Conservation (phyloP, 2,329 filamentous ascomycete species). For the Tolypocladium nubicola region DNA sequence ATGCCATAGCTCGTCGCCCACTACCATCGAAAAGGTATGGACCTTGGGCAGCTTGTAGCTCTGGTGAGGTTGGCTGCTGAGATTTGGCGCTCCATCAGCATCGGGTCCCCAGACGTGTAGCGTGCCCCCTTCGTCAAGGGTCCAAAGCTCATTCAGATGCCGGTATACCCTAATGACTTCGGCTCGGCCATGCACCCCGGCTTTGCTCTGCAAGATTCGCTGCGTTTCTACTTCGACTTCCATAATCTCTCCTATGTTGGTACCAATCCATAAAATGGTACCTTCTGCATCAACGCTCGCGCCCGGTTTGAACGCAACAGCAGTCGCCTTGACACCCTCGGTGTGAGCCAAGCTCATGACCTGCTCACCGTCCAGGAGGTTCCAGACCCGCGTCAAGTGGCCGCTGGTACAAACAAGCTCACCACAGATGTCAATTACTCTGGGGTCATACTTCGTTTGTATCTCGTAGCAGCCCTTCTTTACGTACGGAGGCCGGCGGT, state of each 20-base stretch:
- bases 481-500: conserved; percentile 69
- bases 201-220: conserved; percentile 56
- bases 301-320: conserved; percentile 78
- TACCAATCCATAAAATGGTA: conserved; percentile 77
- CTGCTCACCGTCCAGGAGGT: conserved; percentile 67
- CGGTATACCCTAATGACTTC: conserved; percentile 80
- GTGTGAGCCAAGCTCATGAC: conserved; percentile 73
- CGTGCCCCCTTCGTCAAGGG: conserved; percentile 79
- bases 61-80: conserved; percentile 60
- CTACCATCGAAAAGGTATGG: conserved; percentile 80
- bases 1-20: conserved; percentile 80
- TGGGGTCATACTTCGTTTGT: conserved; percentile 74
- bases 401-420: conserved; percentile 81
- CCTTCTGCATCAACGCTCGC: conserved; percentile 71
- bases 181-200: conserved; percentile 62
- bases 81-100: conserved; percentile 56
- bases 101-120: conserved; percentile 82
- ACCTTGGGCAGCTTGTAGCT: conserved; percentile 70
- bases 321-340: conserved; percentile 73
- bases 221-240: conserved; percentile 77
- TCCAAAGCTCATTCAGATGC: conserved; percentile 86
- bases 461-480: conserved; percentile 68
- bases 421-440: conserved; percentile 79
- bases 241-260: conserved; percentile 75
- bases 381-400: conserved; percentile 82